Conservation (phyloP, 306 rosid species). For the Crataegus laevigata region DNA sequence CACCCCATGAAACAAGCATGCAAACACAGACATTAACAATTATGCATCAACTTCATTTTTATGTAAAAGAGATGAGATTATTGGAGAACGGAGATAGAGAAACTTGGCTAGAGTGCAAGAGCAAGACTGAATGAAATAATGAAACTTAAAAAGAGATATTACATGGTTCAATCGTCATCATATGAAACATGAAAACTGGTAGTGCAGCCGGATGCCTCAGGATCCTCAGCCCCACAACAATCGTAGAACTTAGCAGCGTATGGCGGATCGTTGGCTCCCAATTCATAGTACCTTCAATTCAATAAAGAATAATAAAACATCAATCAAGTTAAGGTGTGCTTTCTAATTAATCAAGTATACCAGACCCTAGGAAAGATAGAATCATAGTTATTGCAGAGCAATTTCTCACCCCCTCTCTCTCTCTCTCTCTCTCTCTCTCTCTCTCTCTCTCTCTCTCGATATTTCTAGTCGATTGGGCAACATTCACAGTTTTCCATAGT, state of each 20-base stretch:
- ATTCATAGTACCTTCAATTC: constrained; percentile 61
- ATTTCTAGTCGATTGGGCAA: not conserved
- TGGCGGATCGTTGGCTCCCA: constrained; percentile 72
- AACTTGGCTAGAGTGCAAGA: not conserved
- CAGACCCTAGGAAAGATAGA: too few relatives aligned
- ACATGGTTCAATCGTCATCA: constrained; percentile 45
- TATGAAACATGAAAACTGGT: constrained; percentile 71
- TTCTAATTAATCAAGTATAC: too few relatives aligned
- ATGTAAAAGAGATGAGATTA: not conserved
- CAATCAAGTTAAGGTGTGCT: not conserved
- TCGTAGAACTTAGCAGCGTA: constrained; percentile 89
- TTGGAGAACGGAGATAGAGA: not conserved
- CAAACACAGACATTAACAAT: too few relatives aligned
- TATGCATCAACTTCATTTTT: too few relatives aligned
- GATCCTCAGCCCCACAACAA: constrained; percentile 93
- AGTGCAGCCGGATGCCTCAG: constrained; percentile 72
- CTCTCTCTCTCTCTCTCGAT: not conserved
- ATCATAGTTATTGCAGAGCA: too few relatives aligned
- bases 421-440: not conserved
- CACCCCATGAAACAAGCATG: not conserved
- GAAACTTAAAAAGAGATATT: not conserved
- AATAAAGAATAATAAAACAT: constrained; percentile 10
- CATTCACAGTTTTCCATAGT: not conserved
- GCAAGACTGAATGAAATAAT: not conserved
- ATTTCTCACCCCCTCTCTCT: not conserved